These are phyloP conservation scores for Marsdenia floribunda DNA, from an alignment of 257 asterid species.

Conservation along the genomic window DNA sequence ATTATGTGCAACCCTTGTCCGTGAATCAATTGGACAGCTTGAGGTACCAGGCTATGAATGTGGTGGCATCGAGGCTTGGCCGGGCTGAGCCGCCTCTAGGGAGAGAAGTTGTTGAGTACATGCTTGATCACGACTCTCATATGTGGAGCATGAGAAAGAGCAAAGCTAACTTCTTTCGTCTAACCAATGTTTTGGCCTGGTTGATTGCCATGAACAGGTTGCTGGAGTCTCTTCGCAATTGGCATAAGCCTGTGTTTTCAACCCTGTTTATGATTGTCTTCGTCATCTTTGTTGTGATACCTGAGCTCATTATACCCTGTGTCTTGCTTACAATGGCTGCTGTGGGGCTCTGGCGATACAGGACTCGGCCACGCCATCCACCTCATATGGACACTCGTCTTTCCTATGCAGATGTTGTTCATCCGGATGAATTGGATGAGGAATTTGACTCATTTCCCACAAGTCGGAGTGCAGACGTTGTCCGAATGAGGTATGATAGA, in stretches of 20 bases:
- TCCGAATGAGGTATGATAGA: slow-evolving; percentile 71
- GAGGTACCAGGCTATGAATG: slow-evolving; percentile 84
- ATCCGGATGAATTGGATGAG: slow-evolving; percentile 78
- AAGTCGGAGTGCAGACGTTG: slow-evolving; percentile 51
- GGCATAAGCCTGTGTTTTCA: slow-evolving; percentile 69
- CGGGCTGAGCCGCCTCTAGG: slow-evolving; percentile 84
- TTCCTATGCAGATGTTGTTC: slow-evolving; percentile 61
- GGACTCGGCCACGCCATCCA: slow-evolving; percentile 67
- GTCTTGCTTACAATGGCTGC: slow-evolving; percentile 43
- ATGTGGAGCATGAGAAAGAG: slow-evolving; percentile 99
- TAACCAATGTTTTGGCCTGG: slow-evolving; percentile 61
- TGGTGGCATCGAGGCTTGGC: slow-evolving; percentile 63
- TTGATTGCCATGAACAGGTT: slow-evolving; percentile 39
- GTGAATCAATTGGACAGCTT: slow-evolving; percentile 58
- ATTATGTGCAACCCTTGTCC: slow-evolving; percentile 75
- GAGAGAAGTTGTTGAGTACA: slow-evolving; percentile 78
- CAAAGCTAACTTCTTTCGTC: slow-evolving; percentile 82
- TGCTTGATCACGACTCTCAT: slow-evolving; percentile 88
- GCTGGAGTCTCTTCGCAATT: slow-evolving; percentile 46
- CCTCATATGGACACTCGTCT: slow-evolving; percentile 78
- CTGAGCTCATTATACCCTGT: slow-evolving; percentile 75
- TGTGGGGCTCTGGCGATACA: slow-evolving; percentile 64
- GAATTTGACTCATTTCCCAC: slow-evolving; percentile 79
- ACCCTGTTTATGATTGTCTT: slow-evolving; percentile 34
- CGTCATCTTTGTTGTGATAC: slow-evolving; percentile 44